These are phyloP conservation scores for Starmerella floricola DNA, from an alignment of 805 yeast species.

Conservation along the genomic window DNA sequence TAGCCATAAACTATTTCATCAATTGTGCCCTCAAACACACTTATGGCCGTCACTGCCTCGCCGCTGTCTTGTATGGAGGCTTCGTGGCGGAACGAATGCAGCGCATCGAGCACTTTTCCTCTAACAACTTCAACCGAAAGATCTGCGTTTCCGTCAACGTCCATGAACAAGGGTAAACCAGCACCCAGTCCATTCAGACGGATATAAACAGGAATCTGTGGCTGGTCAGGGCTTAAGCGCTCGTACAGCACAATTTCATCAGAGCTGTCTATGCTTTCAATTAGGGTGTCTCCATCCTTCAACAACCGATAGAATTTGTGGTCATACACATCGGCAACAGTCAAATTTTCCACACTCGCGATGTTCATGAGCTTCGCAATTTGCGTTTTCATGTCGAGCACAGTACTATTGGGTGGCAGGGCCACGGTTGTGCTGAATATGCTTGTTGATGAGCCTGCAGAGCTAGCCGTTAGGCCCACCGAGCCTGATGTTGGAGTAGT, in stretches of 20 bases:
- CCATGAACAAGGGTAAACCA: slow-evolving; percentile 51
- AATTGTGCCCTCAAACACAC: slow-evolving; percentile 3
- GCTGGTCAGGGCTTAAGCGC: not conserved
- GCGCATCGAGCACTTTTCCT: too few relatives aligned
- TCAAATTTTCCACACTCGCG: slow-evolving; percentile 30
- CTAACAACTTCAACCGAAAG: too few relatives aligned
- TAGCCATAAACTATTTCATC: slow-evolving; percentile 8
- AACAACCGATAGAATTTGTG: slow-evolving; percentile 58
- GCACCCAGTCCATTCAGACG: slow-evolving; percentile 31
- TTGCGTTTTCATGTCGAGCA: slow-evolving; percentile 49
- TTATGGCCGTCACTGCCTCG: too few relatives aligned
- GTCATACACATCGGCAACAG: slow-evolving; percentile 53
- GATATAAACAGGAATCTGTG: slow-evolving; percentile 2
- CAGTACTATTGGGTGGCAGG: slow-evolving; percentile 51
- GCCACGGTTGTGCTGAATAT: slow-evolving; percentile 44
- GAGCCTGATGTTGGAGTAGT: too few relatives aligned
- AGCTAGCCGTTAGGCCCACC: too few relatives aligned
- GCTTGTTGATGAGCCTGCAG: too few relatives aligned
- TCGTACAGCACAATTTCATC: slow-evolving; percentile 64
- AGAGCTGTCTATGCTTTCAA: slow-evolving; percentile 49
- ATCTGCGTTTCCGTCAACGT: not conserved
- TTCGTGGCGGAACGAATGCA: not conserved
- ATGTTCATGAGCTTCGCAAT: slow-evolving; percentile 38
- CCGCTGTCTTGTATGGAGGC: too few relatives aligned
- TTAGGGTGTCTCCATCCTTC: slow-evolving; percentile 44